Base-by-base conservation (phyloP, 1,284 basidiomycete species). In the Apiotrichum gracile region DNA sequence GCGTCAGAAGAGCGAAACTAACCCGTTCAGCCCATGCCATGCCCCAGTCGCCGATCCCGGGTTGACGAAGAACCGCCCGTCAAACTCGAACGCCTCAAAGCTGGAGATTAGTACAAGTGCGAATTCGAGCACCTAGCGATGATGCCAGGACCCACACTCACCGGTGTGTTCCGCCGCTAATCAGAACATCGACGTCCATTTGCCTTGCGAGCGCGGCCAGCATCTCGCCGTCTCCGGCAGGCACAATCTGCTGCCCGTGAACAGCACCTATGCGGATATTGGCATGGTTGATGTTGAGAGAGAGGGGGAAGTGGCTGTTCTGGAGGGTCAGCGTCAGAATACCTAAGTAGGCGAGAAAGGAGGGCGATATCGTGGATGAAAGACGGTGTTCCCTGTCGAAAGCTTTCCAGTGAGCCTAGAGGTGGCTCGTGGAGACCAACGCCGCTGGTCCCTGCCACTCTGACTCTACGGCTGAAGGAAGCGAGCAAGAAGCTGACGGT, bases 151-250 rank as follows among this genome's bases (percentile, higher is more conserved):
- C 3, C 21, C 12, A 12, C 8, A 79, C 86, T 72, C 67, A 92
- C 91, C 83, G 84, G 75, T 97, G 93, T 1, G 94, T 98, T 64
- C 91, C 90, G 0, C 96, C 94, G 2, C 87, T 91, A 21, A 98
- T 77, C 24, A 98, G 79, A 1, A 98, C 90, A 66, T 99, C 96
- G 10, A 97, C 94, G 69, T 97, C 92, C 88, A 98, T 91, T 73
- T 94, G 90, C 31, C 91, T 78, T 12, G 94, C 92, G 44, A 94
- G 83, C 1, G 88, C 82, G 31, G 85, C 86, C 29, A 98, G 80
- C 25, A 90, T 86, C 69, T 93, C 91, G 4, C 90, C 78, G 72
- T 97, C 93, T 9, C 92, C 94, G 0, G 87, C 85, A 0, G 94
- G 96, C 27, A 97, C 83, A 62, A 85, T 86, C 72, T 98, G 94